Conservation (phyloP, 805 yeast species). For the Metschnikowia lochheadii region DNA sequence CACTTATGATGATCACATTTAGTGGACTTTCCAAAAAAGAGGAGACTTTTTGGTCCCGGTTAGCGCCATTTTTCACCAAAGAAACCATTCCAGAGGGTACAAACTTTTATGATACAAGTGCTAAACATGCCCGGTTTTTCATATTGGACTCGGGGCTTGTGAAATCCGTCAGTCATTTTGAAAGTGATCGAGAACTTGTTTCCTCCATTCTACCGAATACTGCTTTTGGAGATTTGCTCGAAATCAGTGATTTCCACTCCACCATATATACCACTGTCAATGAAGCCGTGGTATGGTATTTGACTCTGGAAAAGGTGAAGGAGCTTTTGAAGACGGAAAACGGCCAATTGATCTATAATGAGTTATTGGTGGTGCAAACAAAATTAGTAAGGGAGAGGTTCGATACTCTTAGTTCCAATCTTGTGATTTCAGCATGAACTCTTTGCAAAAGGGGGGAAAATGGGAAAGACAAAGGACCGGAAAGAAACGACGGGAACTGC, state of each 20-base stretch:
- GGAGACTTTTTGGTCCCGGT: conserved; percentile 58
- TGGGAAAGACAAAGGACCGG: background rate
- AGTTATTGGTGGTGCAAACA: conserved; percentile 57
- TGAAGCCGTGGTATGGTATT: conserved; percentile 66
- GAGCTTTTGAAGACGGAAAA: conserved; percentile 41
- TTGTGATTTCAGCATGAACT: conserved; percentile 53
- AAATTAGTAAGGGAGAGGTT: conserved; percentile 66
- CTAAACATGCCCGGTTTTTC: conserved; percentile 50
- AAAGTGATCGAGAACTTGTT: conserved; percentile 35
- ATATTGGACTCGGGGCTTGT: conserved; percentile 48
- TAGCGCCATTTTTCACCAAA: conserved; percentile 49
- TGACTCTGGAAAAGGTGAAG: conserved; percentile 45
- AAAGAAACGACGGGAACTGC: background rate
- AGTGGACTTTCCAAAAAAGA: conserved; percentile 51
- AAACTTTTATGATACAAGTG: conserved; percentile 43
- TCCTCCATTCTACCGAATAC: conserved; percentile 64
- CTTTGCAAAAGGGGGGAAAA: background rate
- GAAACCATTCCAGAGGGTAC: conserved; percentile 45
- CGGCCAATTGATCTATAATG: conserved; percentile 56
- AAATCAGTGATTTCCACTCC: conserved; percentile 34
- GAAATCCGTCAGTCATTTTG: conserved; percentile 35
- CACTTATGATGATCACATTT: conserved; percentile 60
- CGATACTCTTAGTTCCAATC: conserved; percentile 70
- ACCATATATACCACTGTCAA: conserved; percentile 52
- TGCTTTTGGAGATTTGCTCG: conserved; percentile 60